Percentiles rank a stretch among this genome's conserved stretches.
Evolutionary conservation across 805 yeast genomes (phyloP).

Genomic region (Phaffomyces thermotolerans): DNA sequence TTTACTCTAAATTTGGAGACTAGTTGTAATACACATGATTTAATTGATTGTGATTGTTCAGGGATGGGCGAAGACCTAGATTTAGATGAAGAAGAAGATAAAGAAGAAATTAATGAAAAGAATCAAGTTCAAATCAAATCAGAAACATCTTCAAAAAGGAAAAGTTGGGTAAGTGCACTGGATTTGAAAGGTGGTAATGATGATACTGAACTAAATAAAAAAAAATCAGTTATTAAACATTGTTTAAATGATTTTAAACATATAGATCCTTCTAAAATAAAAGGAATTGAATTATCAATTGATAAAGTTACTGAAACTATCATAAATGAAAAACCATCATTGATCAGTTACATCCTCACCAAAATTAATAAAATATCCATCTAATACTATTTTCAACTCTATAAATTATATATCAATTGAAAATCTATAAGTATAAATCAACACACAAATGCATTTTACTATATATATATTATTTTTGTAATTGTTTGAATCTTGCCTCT

Average conservation of each 20-base stretch:
- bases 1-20: slow-evolving; percentile 51
- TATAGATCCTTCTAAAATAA: slow-evolving; percentile 37
- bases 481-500: slow-evolving; percentile 62
- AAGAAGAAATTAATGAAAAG: slow-evolving; percentile 10
- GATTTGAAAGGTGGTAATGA: slow-evolving; percentile 11
- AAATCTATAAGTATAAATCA: too few species aligned
- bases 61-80: slow-evolving; percentile 43
- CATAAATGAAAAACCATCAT: slow-evolving; percentile 17
- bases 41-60: slow-evolving; percentile 55
- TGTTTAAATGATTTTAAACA: slow-evolving; percentile 62
- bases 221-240: slow-evolving; percentile 40
- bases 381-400: slow-evolving; percentile 5
- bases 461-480: slow-evolving; percentile 10
- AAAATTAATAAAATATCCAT: slow-evolving; percentile 27
- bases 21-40: slow-evolving; percentile 67
- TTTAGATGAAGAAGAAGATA: slow-evolving; percentile 17
- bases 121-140: slow-evolving; percentile 12
- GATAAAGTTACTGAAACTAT: slow-evolving; percentile 30
- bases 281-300: slow-evolving; percentile 15
- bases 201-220: slow-evolving; percentile 22
- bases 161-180: slow-evolving; percentile 19
- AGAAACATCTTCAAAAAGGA: slow-evolving; percentile 5
- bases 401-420: background rate
- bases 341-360: slow-evolving; percentile 36
- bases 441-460: background rate